These are phyloP conservation scores for Hysterium pulicare DNA, from an alignment of 2,329 filamentous ascomycete genomes.

Conservation along the genomic window DNA sequence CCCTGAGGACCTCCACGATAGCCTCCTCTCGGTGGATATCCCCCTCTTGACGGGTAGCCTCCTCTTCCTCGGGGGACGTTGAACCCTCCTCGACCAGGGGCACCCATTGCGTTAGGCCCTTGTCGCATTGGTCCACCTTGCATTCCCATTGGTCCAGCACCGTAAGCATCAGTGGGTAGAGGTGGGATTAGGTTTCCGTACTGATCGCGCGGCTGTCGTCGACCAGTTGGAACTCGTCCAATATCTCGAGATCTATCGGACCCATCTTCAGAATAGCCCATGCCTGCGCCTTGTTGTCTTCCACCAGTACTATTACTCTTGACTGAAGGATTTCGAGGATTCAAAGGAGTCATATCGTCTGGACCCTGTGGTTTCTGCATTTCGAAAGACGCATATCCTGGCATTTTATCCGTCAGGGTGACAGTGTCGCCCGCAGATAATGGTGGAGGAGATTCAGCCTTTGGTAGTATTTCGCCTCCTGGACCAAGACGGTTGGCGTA, in stretches of 20 bases:
- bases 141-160: slow-evolving; percentile 32
- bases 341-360: slow-evolving; percentile 70
- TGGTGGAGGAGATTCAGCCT: slow-evolving; percentile 54
- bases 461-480: slow-evolving; percentile 41
- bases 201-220: slow-evolving; percentile 53
- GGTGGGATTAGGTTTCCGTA: slow-evolving; percentile 60
- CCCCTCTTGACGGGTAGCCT: slow-evolving; percentile 27
- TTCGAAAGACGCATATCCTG: slow-evolving; percentile 64
- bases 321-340: slow-evolving; percentile 60
- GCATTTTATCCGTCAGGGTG: slow-evolving; percentile 50
- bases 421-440: slow-evolving; percentile 51
- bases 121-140: slow-evolving; percentile 12
- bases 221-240: slow-evolving; percentile 36
- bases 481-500: slow-evolving; percentile 54
- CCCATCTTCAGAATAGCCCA: slow-evolving; percentile 39
- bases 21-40: slow-evolving; percentile 29
- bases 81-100: slow-evolving; percentile 40
- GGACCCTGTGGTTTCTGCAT: slow-evolving; percentile 55
- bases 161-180: slow-evolving; percentile 45
- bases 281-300: slow-evolving; percentile 37
- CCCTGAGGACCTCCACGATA: slow-evolving; percentile 28
- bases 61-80: slow-evolving; percentile 34
- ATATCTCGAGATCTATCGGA: slow-evolving; percentile 34
- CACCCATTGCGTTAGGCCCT: slow-evolving; percentile 31
- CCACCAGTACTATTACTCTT: slow-evolving; percentile 49